Conservation (phyloP, 2,329 filamentous ascomycete species). For the Ceratocystis cacaofunesta region DNA sequence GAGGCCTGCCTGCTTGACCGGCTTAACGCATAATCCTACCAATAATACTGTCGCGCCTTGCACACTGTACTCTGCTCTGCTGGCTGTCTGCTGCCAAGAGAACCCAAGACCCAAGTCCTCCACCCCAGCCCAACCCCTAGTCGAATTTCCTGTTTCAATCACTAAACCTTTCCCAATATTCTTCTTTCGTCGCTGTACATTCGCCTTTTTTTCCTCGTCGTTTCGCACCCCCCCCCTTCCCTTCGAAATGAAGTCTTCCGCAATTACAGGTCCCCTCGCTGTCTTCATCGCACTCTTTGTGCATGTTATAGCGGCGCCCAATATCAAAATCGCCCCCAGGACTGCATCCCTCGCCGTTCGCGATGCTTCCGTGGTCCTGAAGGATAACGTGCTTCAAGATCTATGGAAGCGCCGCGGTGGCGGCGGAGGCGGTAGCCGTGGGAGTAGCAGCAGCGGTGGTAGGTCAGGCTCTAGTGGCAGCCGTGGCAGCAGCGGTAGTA, state of each 20-base stretch:
- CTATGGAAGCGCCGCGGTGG: conserved; percentile 48
- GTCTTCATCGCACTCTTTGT: conserved; percentile 19
- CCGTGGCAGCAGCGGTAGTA: conserved; percentile 20
- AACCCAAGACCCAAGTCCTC: no score
- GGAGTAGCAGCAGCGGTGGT: conserved; percentile 22
- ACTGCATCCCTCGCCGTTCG: neutral
- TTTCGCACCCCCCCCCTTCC: neutral
- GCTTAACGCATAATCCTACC: no score
- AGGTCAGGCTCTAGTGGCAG: conserved; percentile 19
- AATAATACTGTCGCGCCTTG: no score
- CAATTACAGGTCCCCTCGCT: neutral
- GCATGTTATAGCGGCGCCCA: conserved; percentile 19
- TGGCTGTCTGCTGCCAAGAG: no score
- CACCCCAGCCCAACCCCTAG: no score
- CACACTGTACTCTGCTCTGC: no score
- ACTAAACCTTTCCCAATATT: neutral
- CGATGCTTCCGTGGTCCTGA: neutral
- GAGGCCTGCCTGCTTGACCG: no score
- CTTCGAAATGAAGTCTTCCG: conserved; percentile 4
- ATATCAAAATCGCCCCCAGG: conserved; percentile 16
- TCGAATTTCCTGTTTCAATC: neutral
- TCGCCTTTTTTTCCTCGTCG: neutral
- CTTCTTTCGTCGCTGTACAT: neutral
- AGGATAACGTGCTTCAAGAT: neutral
- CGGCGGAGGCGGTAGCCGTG: conserved; percentile 37